Conservation (phyloP, 352 stramenopile species). For the Halophytophthora batemanensis region DNA sequence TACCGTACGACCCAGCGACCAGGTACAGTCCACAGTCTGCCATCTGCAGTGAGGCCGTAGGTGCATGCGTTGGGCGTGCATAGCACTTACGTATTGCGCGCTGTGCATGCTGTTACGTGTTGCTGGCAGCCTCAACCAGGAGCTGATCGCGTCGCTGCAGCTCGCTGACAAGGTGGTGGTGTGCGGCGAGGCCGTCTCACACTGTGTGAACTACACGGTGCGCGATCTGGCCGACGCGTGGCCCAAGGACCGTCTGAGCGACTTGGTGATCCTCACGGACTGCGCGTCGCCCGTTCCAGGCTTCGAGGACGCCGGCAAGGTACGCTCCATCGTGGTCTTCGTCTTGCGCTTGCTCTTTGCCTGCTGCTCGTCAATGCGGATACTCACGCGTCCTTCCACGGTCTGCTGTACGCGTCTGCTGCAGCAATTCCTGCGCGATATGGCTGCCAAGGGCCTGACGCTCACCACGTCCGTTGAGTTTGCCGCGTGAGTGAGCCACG, state of each 20-base stretch:
- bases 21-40: slow-evolving; percentile 24
- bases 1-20: slow-evolving; percentile 65
- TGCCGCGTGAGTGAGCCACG: slow-evolving; percentile 9
- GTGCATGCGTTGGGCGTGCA: neutral
- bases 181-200: slow-evolving; percentile 93
- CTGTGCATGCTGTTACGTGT: slow-evolving; percentile 15
- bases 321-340: slow-evolving; percentile 13
- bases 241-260: slow-evolving; percentile 56
- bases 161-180: slow-evolving; percentile 86
- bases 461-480: slow-evolving; percentile 61
- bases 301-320: slow-evolving; percentile 66
- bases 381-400: neutral
- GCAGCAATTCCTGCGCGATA: slow-evolving; percentile 61
- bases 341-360: neutral
- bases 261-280: slow-evolving; percentile 80
- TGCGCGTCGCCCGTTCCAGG: slow-evolving; percentile 69
- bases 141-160: slow-evolving; percentile 85
- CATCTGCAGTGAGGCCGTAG: neutral
- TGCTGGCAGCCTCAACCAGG: slow-evolving; percentile 69
- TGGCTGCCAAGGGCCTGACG: slow-evolving; percentile 53
- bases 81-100: slow-evolving; percentile 3
- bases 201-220: slow-evolving; percentile 97
- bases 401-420: neutral
- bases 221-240: slow-evolving; percentile 89
- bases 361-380: slow-evolving; percentile 5